Evolutionary conservation across 2,329 filamentous ascomycete species (phyloP).

Genomic region (Drechmeria coniospora): DNA sequence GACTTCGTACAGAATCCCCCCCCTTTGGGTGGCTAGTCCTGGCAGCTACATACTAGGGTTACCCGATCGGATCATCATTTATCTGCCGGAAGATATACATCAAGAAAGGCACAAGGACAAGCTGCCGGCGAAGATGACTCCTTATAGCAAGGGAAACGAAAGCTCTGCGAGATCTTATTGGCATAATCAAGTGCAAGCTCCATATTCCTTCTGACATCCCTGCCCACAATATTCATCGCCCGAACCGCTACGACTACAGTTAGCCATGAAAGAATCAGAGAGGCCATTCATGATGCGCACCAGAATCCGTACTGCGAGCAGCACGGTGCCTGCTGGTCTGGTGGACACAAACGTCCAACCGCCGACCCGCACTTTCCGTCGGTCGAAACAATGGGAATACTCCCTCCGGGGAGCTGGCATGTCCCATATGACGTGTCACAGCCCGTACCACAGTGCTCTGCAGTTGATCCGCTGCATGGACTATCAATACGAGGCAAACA

Average conservation of each 20-base stretch:
- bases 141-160: no score
- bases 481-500: neutral
- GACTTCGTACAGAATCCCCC: no score
- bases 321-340: conserved; percentile 17
- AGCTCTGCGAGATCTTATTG: no score
- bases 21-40: no score
- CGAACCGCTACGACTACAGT: conserved; percentile 11
- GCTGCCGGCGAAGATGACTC: no score
- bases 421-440: conserved; percentile 20
- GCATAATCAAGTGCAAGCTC: conserved; percentile 11
- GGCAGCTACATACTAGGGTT: no score
- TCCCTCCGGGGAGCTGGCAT: conserved; percentile 12
- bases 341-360: conserved; percentile 16
- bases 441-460: conserved; percentile 21
- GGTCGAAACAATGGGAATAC: conserved; percentile 14
- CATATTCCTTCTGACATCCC: conserved; percentile 19
- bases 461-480: conserved; percentile 14
- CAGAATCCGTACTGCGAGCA: conserved; percentile 21
- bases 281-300: conserved; percentile 7
- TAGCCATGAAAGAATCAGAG: conserved; percentile 1
- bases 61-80: no score
- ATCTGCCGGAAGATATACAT: no score
- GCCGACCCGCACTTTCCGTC: conserved; percentile 20
- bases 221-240: conserved; percentile 13
- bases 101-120: no score